phyloP scores from a whole-genome alignment of 352 stramenopile genomes.

The Pseudoperonospora humuli region DNA sequence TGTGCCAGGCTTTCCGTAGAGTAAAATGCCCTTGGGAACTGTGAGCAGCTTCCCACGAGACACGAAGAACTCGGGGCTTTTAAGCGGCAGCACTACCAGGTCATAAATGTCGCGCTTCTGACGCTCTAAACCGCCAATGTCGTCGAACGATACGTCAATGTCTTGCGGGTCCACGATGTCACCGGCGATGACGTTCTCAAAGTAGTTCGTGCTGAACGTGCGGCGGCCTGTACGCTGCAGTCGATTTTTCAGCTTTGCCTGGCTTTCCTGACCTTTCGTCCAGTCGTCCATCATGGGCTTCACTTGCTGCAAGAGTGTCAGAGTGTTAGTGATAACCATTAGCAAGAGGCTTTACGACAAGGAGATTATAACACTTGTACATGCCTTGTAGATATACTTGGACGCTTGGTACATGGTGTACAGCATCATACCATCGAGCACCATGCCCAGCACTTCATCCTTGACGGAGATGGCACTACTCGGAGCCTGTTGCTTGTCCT shows the following conservation, averaged over 20 bases:
- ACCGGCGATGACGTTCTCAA: constrained; percentile 88
- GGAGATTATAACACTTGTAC: neutral
- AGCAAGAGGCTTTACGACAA: neutral
- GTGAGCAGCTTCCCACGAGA: constrained; percentile 78
- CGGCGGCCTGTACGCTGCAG: constrained; percentile 54
- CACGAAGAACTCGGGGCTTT: constrained; percentile 89
- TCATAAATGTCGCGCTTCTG: constrained; percentile 96
- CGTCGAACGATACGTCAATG: constrained; percentile 88
- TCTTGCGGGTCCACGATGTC: constrained; percentile 92
- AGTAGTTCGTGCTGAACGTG: constrained; percentile 77
- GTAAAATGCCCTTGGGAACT: constrained; percentile 80
- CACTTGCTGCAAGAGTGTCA: constrained; percentile 33
- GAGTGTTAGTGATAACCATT: neutral
- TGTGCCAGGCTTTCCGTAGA: constrained; percentile 76
- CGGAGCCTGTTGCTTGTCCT: constrained; percentile 4
- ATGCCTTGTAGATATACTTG: constrained; percentile 81
- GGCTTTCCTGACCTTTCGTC: constrained; percentile 42
- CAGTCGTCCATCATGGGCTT: constrained; percentile 85
- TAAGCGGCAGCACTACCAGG: constrained; percentile 90
- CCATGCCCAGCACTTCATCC: constrained; percentile 62
- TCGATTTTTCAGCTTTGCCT: constrained; percentile 67
- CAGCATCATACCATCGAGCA: constrained; percentile 73
- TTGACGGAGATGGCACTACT: constrained; percentile 23
- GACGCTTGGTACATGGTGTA: constrained; percentile 77
- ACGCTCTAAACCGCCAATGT: constrained; percentile 94